These are phyloP conservation scores for Blastobotrys raffinosifermentans DNA, from an alignment of 1,139 yeast species.

Conservation along the genomic window DNA sequence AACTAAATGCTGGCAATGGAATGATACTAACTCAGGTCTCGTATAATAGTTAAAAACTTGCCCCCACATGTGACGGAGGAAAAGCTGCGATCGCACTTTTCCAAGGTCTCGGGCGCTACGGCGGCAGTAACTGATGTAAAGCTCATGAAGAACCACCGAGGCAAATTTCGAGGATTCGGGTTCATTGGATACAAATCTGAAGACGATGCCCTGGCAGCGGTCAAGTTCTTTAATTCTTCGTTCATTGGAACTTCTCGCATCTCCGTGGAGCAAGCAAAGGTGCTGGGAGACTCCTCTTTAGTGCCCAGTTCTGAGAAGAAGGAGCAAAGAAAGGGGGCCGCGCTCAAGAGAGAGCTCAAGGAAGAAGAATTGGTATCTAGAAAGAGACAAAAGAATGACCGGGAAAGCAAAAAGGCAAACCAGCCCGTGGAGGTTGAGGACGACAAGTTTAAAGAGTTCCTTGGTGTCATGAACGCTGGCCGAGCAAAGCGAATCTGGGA, in stretches of 20 bases:
- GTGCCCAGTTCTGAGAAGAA: constrained; percentile 56
- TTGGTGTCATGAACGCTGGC: constrained; percentile 78
- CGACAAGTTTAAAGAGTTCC: constrained; percentile 68
- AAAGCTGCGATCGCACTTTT: constrained; percentile 63
- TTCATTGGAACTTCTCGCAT: constrained; percentile 79
- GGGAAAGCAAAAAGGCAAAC: constrained; percentile 45
- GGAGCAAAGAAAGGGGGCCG: constrained; percentile 45
- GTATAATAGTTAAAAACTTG: constrained; percentile 90
- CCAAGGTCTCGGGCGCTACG: constrained; percentile 44
- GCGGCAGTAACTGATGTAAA: constrained; percentile 73
- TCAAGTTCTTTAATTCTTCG: constrained; percentile 64
- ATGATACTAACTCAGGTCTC: constrained; percentile 47
- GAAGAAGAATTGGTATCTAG: constrained; percentile 38
- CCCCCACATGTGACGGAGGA: constrained; percentile 79
- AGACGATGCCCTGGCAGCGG: constrained; percentile 75
- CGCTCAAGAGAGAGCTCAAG: constrained; percentile 28
- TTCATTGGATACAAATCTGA: constrained; percentile 76
- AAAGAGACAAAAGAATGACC: constrained; percentile 42
- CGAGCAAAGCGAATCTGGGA: constrained; percentile 65
- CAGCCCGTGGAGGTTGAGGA: constrained; percentile 33
- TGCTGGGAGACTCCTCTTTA: constrained; percentile 77
- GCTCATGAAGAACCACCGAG: constrained; percentile 70
- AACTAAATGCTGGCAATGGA: too few species aligned
- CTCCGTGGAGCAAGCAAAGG: constrained; percentile 75
- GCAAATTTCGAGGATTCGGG: constrained; percentile 89